Conservation (phyloP, 768 basidiomycete genomes). For the Panus rudis region DNA sequence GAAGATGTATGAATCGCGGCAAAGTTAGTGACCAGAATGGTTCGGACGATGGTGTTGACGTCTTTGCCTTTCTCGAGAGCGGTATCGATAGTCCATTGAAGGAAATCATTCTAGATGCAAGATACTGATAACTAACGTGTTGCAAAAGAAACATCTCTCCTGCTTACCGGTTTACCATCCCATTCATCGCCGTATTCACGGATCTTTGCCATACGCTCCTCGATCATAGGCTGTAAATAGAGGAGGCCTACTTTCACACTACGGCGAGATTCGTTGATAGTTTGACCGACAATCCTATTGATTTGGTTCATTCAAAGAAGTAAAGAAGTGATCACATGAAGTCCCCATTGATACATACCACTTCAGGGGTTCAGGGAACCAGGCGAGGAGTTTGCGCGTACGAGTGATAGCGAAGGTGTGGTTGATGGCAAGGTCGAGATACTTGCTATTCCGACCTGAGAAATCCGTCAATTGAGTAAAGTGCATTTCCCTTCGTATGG, state of each 20-base stretch:
- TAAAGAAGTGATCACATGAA: no score
- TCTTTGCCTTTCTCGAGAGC: constrained; percentile 15
- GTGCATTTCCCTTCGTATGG: neutral
- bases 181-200: constrained; percentile 26
- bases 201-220: constrained; percentile 27
- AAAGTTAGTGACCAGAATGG: constrained; percentile 30
- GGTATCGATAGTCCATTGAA: constrained; percentile 35
- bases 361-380: no score
- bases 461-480: neutral
- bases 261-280: no score
- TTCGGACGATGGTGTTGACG: constrained; percentile 20
- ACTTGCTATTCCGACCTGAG: constrained; percentile 6
- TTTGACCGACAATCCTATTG: no score
- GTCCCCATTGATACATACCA: no score
- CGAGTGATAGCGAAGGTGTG: neutral
- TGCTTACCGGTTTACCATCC: constrained; percentile 30
- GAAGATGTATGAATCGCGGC: constrained; percentile 37
- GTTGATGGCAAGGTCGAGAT: neutral
- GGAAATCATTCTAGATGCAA: constrained; percentile 28
- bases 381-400: no score
- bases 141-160: neutral
- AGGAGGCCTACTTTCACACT: no score
- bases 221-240: constrained; percentile 26
- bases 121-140: neutral
- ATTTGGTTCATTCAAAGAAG: no score